phyloP scores from a whole-genome alignment of 768 basidiomycete species.

The Clavaria fumosa region DNA sequence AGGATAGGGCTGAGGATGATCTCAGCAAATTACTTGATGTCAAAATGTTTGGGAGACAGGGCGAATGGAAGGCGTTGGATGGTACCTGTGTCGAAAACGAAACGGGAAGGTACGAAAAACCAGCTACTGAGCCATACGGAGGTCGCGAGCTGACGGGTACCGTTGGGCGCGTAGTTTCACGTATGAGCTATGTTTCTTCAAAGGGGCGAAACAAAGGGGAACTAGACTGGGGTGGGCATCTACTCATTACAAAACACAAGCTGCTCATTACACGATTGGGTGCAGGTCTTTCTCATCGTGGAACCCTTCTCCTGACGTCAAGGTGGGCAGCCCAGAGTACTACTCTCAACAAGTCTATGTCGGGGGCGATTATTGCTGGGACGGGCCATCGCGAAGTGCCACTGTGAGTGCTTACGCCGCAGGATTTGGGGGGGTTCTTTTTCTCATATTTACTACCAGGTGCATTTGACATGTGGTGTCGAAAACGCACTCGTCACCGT shows the following conservation, averaged over 20 bases:
- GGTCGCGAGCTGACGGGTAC: not conserved
- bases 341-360: slow-evolving; percentile 76
- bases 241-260: too few relatives aligned
- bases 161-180: slow-evolving; percentile 46
- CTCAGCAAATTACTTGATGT: slow-evolving; percentile 49
- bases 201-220: slow-evolving; percentile 78
- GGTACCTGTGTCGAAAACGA: slow-evolving; percentile 66
- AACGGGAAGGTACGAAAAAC: slow-evolving; percentile 67
- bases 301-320: slow-evolving; percentile 45
- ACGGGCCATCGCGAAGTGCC: slow-evolving; percentile 81
- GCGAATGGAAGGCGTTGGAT: slow-evolving; percentile 95
- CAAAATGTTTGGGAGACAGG: slow-evolving; percentile 57
- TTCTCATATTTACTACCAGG: slow-evolving; percentile 2
- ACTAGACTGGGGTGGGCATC: slow-evolving; percentile 74
- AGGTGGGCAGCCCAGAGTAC: slow-evolving; percentile 51
- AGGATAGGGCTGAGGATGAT: slow-evolving; percentile 39
- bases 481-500: slow-evolving; percentile 70
- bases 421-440: not conserved
- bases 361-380: slow-evolving; percentile 86
- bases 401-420: slow-evolving; percentile 43
- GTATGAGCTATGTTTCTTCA: slow-evolving; percentile 88
- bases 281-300: slow-evolving; percentile 73
- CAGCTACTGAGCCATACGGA: not conserved
- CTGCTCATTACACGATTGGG: too few relatives aligned
- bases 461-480: slow-evolving; percentile 70